phyloP scores from a whole-genome alignment of 441 rosid genomes.

The Erodium moschatum region DNA sequence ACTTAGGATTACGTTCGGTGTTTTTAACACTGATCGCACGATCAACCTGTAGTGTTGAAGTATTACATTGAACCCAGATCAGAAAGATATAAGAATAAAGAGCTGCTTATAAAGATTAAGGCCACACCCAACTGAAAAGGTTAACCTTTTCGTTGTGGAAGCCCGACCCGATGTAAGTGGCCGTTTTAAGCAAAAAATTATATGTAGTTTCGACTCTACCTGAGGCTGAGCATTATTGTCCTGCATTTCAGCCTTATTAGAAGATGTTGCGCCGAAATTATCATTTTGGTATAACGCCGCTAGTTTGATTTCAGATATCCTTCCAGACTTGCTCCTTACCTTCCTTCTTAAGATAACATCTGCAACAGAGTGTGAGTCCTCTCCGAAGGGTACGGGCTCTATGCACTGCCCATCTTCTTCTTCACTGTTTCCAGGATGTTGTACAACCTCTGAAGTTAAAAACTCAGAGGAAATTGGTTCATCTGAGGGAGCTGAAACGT shows the following conservation, averaged over 20 bases:
- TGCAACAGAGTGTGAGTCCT: background rate
- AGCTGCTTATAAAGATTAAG: too few species aligned
- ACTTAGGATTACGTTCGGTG: constrained; percentile 22
- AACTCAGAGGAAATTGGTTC: constrained; percentile 17
- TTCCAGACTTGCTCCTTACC: constrained; percentile 56
- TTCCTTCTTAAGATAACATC: constrained; percentile 31
- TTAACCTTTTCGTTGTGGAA: too few species aligned
- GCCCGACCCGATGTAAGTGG: too few species aligned
- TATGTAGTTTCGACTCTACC: constrained; percentile 24
- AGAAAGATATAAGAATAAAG: too few species aligned
- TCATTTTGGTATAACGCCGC: constrained; percentile 30
- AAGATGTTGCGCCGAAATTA: constrained; percentile 20
- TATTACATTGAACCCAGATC: too few species aligned
- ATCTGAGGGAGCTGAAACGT: constrained; percentile 11
- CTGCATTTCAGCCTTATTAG: constrained; percentile 24
- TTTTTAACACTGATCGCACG: constrained; percentile 17
- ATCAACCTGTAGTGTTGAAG: constrained; percentile 14
- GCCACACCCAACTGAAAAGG: too few species aligned
- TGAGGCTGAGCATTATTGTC: constrained; percentile 22
- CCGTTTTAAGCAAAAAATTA: too few species aligned
- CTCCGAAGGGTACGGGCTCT: constrained; percentile 24
- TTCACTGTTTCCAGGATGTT: constrained; percentile 28
- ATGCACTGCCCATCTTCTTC: constrained; percentile 30
- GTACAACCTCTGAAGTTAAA: constrained; percentile 20
- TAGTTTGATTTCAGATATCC: constrained; percentile 53